Percentiles rank a stretch among this genome's conserved stretches.
phyloP scores from a whole-genome alignment of 441 rosid species.

The Croton setiger region DNA sequence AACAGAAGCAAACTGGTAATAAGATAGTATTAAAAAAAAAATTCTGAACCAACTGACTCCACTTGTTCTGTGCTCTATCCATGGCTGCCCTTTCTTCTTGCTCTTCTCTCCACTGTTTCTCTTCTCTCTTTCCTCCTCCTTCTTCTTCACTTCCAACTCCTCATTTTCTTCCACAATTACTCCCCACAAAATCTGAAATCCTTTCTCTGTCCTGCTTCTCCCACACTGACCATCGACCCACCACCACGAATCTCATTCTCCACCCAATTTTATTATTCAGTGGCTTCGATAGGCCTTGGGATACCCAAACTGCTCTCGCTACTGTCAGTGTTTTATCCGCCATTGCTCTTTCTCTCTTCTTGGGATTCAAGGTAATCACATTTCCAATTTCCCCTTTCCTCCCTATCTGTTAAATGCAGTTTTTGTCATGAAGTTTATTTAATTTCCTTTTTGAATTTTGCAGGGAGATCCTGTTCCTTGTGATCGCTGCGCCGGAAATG shows the following conservation, averaged over 20 bases:
- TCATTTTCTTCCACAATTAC: constrained; percentile 16
- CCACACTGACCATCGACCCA: constrained; percentile 14
- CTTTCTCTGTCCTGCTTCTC: constrained; percentile 17
- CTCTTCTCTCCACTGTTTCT: constrained; percentile 22
- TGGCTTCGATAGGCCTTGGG: constrained; percentile 48
- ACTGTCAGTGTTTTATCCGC: constrained; percentile 74
- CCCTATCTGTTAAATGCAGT: background rate
- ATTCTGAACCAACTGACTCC: constrained; percentile 22
- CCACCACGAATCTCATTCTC: constrained; percentile 26
- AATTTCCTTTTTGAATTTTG: constrained; percentile 17
- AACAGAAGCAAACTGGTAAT: background rate
- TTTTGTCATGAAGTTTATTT: too few relatives aligned
- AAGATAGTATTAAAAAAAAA: too few relatives aligned
- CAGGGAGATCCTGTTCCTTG: constrained; percentile 97
- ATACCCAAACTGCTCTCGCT: constrained; percentile 71
- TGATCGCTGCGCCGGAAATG: constrained; percentile 88
- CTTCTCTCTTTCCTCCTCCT: constrained; percentile 21
- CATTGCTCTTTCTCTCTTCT: constrained; percentile 71
- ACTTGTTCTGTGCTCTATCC: constrained; percentile 35
- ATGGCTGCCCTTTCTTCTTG: constrained; percentile 49
- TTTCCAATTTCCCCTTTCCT: background rate
- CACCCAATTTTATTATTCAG: constrained; percentile 46
- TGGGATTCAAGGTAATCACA: constrained; percentile 64
- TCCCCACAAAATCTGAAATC: constrained; percentile 17
- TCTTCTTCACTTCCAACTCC: constrained; percentile 24